Conservation (phyloP, 768 basidiomycete species). For the Russula abietina region DNA sequence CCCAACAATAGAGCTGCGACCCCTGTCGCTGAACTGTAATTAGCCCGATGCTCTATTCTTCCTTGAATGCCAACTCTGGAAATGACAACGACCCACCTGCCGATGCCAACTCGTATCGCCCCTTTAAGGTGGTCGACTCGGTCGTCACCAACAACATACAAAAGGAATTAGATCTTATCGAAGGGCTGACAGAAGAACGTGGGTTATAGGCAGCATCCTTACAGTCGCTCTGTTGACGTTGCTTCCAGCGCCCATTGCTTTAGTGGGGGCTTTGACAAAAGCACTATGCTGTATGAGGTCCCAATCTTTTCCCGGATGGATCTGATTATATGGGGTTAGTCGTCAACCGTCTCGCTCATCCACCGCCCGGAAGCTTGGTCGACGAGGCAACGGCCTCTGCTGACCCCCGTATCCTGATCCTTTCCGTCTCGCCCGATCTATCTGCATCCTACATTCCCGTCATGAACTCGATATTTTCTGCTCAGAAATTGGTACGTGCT, state of each 20-base stretch:
- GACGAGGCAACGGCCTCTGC: slow-evolving; percentile 34
- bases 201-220: slow-evolving; percentile 18
- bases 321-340: slow-evolving; percentile 42
- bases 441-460: slow-evolving; percentile 92
- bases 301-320: not conserved
- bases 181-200: slow-evolving; percentile 48
- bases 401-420: slow-evolving; percentile 61
- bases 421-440: slow-evolving; percentile 89
- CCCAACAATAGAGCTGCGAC: not conserved
- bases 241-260: slow-evolving; percentile 49
- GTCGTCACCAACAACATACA: slow-evolving; percentile 56
- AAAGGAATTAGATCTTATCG: slow-evolving; percentile 52
- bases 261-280: slow-evolving; percentile 89
- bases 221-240: slow-evolving; percentile 16
- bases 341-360: slow-evolving; percentile 52
- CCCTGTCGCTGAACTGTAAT: not conserved
- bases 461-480: slow-evolving; percentile 99
- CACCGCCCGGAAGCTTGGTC: slow-evolving; percentile 29
- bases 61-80: slow-evolving; percentile 43
- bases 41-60: slow-evolving; percentile 75
- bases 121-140: slow-evolving; percentile 73
- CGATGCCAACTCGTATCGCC: slow-evolving; percentile 78
- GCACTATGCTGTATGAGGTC: slow-evolving; percentile 73
- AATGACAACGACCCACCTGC: slow-evolving; percentile 35
- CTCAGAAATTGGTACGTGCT: slow-evolving; percentile 81